Percentiles rank a stretch among this genome's conserved stretches.
Conservation (phyloP, 2,329 filamentous ascomycete species). For the Pseudogymnoascus pannorum region DNA sequence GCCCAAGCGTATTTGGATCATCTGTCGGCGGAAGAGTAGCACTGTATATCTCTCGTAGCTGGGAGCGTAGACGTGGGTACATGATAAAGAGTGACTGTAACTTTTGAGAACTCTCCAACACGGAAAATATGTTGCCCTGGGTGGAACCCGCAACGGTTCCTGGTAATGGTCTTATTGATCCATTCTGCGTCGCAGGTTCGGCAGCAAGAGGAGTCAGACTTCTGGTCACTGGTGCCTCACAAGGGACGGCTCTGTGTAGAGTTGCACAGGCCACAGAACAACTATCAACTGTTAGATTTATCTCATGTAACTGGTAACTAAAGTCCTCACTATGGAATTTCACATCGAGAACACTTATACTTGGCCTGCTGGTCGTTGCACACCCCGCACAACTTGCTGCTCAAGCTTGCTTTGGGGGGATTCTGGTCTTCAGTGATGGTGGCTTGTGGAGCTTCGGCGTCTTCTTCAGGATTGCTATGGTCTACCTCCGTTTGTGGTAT, state of each 20-base stretch:
- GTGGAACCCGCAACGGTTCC: constrained; percentile 22
- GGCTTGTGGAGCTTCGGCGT: not conserved
- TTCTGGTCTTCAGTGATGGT: not conserved
- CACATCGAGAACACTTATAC: constrained; percentile 57
- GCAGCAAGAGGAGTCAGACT: constrained; percentile 1
- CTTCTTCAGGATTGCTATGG: not conserved
- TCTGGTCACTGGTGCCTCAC: constrained; percentile 16
- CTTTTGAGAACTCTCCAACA: constrained; percentile 43
- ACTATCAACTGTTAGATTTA: constrained; percentile 30
- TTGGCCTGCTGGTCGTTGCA: constrained; percentile 46
- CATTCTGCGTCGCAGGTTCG: constrained; percentile 3
- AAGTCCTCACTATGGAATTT: constrained; percentile 47
- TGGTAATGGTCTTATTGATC: constrained; percentile 10
- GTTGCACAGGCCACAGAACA: constrained; percentile 54
- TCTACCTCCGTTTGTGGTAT: constrained; percentile 2
- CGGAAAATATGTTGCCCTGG: constrained; percentile 40
- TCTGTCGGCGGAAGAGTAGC: constrained; percentile 40
- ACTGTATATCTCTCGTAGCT: constrained; percentile 42
- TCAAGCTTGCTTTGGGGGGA: constrained; percentile 8
- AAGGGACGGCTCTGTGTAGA: constrained; percentile 36
- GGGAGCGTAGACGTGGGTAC: constrained; percentile 43
- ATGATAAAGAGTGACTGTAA: constrained; percentile 44
- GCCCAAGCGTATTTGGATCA: not conserved
- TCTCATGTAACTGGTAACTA: not conserved
- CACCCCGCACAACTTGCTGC: constrained; percentile 43